These are phyloP conservation scores for Tothia fuscella DNA, from an alignment of 2,329 filamentous ascomycete genomes.

Conservation along the genomic window DNA sequence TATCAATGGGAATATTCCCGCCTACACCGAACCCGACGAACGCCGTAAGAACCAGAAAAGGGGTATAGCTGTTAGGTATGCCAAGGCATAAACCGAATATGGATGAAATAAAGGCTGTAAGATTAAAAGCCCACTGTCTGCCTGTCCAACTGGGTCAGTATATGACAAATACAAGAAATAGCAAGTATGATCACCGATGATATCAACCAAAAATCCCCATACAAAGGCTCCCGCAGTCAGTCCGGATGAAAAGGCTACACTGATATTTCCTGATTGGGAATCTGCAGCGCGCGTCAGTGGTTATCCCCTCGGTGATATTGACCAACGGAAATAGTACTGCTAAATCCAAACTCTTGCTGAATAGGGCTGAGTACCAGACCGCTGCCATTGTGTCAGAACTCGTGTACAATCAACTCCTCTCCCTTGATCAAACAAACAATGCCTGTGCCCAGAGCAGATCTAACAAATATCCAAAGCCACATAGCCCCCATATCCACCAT, in stretches of 20 bases:
- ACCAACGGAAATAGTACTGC: slow-evolving; percentile 40
- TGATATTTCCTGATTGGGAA: slow-evolving; percentile 38
- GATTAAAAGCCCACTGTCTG: slow-evolving; percentile 62
- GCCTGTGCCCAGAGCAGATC: slow-evolving; percentile 37
- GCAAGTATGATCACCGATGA: slow-evolving; percentile 43
- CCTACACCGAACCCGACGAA: slow-evolving; percentile 65
- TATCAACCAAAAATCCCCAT: slow-evolving; percentile 69
- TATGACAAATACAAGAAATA: not conserved
- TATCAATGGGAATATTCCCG: slow-evolving; percentile 44
- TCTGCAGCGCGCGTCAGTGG: slow-evolving; percentile 14
- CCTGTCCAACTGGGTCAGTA: not conserved
- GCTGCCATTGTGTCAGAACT: slow-evolving; percentile 61
- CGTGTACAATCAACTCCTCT: slow-evolving; percentile 35
- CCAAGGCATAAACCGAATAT: slow-evolving; percentile 59
- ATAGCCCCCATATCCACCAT: slow-evolving; percentile 45
- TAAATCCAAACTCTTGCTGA: slow-evolving; percentile 45
- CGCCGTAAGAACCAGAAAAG: slow-evolving; percentile 53
- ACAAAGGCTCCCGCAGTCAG: slow-evolving; percentile 36
- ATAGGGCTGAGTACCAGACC: slow-evolving; percentile 42
- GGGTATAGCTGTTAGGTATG: slow-evolving; percentile 38
- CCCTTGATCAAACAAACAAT: no score
- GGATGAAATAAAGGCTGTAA: slow-evolving; percentile 62
- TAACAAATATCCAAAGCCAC: slow-evolving; percentile 43
- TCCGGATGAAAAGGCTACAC: slow-evolving; percentile 41
- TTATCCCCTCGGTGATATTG: slow-evolving; percentile 40